Base-by-base conservation (phyloP, 768 basidiomycete species). In the Wakefieldia striispora region DNA sequence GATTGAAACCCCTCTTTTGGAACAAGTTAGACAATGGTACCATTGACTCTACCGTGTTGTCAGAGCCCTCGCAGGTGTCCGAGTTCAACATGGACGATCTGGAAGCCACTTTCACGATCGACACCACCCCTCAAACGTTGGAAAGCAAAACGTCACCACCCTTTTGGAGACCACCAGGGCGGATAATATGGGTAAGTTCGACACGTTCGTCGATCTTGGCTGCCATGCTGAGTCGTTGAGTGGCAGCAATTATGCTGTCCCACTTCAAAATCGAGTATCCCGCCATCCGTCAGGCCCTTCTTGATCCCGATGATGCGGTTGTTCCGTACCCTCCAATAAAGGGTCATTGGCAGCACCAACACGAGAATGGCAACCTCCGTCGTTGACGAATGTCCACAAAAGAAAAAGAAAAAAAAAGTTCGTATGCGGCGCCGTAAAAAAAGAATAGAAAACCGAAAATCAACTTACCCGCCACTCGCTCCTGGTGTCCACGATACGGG, bases 361-460 rank as follows among this genome's bases (percentile, higher is more conserved):
- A 88, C 97, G 97, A 58, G 97, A 98, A 55, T 95, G 97, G 68
- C 98, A 97, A 68, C 97, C 95, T 54, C 95, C 97, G 62, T 97
- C 95, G 66, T 97, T 97, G 57, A 97, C 97, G 70, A 99, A 98
- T 53, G 97, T 98, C 90, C 97, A 74, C 16, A 53, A 41, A 44
- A 23, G 6, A n/a, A n/a, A n/a, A n/a, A n/a, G 3, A 16, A 37
- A 49, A 42, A 46, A 34, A 17, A 48, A 56, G 38, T 29, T 61
- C 47, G 64, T 54, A 51, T 67, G 58, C 62, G 62, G 56, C 36
- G 35, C 51, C 40, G 49, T 21, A 40, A 50, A 23, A 38, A 49
- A 43, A 42, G 33, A 51, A 56, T 54, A 56, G 56, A 52, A 47
- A 24, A 48, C n/a, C 39, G 35, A 26, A 51, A 45, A 51, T 6